Conservation (phyloP, 192 early-diverging fungal species). For the Entomortierella beljakovae region DNA sequence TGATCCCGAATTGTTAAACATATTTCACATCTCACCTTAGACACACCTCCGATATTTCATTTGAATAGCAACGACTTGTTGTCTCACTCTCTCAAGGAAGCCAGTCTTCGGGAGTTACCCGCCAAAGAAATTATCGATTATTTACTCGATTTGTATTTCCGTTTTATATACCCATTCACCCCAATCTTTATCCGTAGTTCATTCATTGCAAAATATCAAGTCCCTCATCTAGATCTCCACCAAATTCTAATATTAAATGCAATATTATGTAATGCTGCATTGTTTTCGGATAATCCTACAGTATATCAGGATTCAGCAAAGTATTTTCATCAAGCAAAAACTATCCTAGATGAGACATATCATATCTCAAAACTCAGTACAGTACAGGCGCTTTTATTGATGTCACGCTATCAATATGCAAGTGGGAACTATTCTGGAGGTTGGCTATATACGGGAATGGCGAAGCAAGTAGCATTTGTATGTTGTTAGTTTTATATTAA, state of each 20-base stretch:
- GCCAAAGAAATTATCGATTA: conserved; percentile 66
- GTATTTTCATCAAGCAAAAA: conserved; percentile 78
- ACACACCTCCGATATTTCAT: conserved; percentile 45
- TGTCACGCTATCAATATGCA: conserved; percentile 79
- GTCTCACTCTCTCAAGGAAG: conserved; percentile 53
- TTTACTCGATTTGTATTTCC: conserved; percentile 74
- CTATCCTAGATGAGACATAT: conserved; percentile 77
- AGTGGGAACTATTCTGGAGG: conserved; percentile 72
- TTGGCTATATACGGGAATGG: conserved; percentile 78
- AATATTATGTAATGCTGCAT: conserved; percentile 65
- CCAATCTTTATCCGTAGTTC: conserved; percentile 73
- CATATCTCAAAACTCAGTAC: conserved; percentile 69
- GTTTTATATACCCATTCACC: conserved; percentile 76
- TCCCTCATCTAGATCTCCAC: conserved; percentile 40
- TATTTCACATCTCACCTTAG: too few relatives aligned
- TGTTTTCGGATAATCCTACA: conserved; percentile 58
- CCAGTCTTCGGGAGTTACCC: conserved; percentile 63
- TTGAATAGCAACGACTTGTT: conserved; percentile 50
- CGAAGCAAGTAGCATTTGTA: conserved; percentile 65
- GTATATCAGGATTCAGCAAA: conserved; percentile 53
- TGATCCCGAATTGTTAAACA: background rate
- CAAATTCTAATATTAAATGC: conserved; percentile 67
- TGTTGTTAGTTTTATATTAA: background rate
- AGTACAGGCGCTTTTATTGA: conserved; percentile 72
- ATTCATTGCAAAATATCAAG: conserved; percentile 45